Conservation (phyloP, 495 filamentous ascomycete genomes). For the Jackrogersella minutella region DNA sequence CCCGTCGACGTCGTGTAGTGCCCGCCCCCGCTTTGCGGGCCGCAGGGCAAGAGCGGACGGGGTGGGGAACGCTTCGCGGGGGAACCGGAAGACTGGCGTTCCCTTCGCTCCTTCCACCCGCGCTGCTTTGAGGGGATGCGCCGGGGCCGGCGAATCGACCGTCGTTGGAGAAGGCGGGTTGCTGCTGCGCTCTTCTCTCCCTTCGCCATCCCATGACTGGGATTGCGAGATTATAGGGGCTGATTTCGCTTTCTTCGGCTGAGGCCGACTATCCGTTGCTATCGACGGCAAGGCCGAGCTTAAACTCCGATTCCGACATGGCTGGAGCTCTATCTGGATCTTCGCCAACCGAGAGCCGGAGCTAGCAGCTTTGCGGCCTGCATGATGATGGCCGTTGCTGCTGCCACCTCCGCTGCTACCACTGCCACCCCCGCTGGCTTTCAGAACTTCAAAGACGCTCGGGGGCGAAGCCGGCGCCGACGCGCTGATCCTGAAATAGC, state of each 20-base stretch:
- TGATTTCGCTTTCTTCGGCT: slow-evolving; percentile 25
- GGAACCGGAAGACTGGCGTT: slow-evolving; percentile 28
- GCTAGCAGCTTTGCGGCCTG: not conserved
- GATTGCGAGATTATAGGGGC: slow-evolving; percentile 23
- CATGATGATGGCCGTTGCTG: not conserved
- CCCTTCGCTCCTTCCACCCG: not conserved
- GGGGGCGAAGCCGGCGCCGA: slow-evolving; percentile 35
- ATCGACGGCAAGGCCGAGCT: not conserved
- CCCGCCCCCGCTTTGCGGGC: slow-evolving; percentile 63
- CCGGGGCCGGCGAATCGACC: not conserved
- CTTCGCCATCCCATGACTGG: not conserved
- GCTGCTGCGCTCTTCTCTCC: not conserved
- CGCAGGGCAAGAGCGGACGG: slow-evolving; percentile 20
- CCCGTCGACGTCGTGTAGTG: slow-evolving; percentile 69
- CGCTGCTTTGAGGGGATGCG: not conserved
- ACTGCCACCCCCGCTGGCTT: slow-evolving; percentile 7
- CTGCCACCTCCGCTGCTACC: not conserved
- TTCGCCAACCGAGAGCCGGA: slow-evolving; percentile 11
- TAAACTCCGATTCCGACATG: slow-evolving; percentile 3
- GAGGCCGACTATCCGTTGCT: slow-evolving; percentile 5
- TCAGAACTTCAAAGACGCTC: slow-evolving; percentile 19
- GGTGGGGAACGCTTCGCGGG: slow-evolving; percentile 8
- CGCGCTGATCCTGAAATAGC: slow-evolving; percentile 25
- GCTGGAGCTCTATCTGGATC: slow-evolving; percentile 31
- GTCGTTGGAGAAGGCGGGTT: not conserved